Evolutionary conservation across 1,139 yeast species (phyloP).

Genomic region (Protomyces inouyei): DNA sequence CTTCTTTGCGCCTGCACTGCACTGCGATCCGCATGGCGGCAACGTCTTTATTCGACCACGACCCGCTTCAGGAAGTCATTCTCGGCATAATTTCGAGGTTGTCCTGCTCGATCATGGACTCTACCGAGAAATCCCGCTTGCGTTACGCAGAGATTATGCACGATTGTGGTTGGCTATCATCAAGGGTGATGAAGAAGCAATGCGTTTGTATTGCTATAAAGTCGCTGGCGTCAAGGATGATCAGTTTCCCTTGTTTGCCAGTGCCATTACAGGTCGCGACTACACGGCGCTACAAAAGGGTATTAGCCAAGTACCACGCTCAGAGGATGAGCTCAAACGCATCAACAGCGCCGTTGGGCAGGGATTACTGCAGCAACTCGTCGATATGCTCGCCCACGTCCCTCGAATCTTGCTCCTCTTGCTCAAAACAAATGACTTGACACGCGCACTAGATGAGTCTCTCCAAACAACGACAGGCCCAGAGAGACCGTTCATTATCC

Average conservation of each 20-base stretch:
- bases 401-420: conserved; percentile 82
- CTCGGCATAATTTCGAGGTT: conserved; percentile 79
- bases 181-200: conserved; percentile 59
- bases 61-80: conserved; percentile 35
- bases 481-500: conserved; percentile 77
- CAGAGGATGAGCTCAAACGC: conserved; percentile 52
- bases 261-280: conserved; percentile 91
- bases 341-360: conserved; percentile 64
- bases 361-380: conserved; percentile 66
- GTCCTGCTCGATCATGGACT: conserved; percentile 91
- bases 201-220: conserved; percentile 67
- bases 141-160: conserved; percentile 75
- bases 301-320: conserved; percentile 46
- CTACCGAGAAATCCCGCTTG: conserved; percentile 74
- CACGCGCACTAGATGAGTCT: conserved; percentile 79
- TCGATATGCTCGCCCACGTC: conserved; percentile 71
- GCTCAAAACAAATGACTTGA: conserved; percentile 88
- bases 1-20: conserved; percentile 82
- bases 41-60: conserved; percentile 47
- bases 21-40: conserved; percentile 98
- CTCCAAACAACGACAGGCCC: conserved; percentile 80
- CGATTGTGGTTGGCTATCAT: conserved; percentile 88
- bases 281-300: conserved; percentile 48
- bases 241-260: conserved; percentile 73
- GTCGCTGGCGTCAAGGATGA: conserved; percentile 79